Conservation (phyloP, 2,329 filamentous ascomycete species). For the Stenocarpella maydis region DNA sequence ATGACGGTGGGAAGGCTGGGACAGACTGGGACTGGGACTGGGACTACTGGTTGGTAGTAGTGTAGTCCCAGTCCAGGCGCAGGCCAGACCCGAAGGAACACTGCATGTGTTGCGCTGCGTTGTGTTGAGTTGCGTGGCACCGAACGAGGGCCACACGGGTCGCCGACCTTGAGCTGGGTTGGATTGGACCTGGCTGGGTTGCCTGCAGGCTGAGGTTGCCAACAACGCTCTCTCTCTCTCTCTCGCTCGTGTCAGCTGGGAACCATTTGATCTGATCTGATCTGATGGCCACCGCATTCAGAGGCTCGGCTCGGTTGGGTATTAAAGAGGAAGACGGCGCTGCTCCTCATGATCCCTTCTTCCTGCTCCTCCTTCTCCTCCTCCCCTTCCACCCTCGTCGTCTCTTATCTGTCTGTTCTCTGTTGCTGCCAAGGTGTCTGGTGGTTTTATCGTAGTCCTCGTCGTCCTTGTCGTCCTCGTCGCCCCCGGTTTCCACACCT, state of each 20-base stretch:
- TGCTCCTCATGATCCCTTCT: constrained; percentile 8
- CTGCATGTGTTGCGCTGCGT: constrained; percentile 9
- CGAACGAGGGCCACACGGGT: constrained; percentile 13
- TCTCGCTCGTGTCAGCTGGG: constrained; percentile 6
- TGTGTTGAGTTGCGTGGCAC: constrained; percentile 4
- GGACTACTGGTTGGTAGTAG: too few relatives aligned
- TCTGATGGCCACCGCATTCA: neutral
- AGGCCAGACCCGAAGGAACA: constrained; percentile 17
- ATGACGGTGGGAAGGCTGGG: neutral
- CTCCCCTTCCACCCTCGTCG: neutral
- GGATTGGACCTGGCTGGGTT: neutral
- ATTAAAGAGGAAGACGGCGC: neutral
- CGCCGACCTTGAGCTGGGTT: neutral
- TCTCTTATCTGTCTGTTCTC: neutral
- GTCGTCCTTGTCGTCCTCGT: neutral
- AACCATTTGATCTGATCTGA: constrained; percentile 3
- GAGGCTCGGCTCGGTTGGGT: neutral
- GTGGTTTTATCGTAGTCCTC: neutral
- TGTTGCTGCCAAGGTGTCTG: neutral
- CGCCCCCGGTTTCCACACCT: neutral
- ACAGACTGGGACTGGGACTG: neutral
- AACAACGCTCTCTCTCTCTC: too few relatives aligned
- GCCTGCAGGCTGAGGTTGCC: too few relatives aligned
- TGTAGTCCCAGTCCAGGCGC: too few relatives aligned
- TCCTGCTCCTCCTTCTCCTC: neutral